These are phyloP conservation scores for Phytomonas serpens DNA, from an alignment of 208 protist species.

Conservation along the genomic window DNA sequence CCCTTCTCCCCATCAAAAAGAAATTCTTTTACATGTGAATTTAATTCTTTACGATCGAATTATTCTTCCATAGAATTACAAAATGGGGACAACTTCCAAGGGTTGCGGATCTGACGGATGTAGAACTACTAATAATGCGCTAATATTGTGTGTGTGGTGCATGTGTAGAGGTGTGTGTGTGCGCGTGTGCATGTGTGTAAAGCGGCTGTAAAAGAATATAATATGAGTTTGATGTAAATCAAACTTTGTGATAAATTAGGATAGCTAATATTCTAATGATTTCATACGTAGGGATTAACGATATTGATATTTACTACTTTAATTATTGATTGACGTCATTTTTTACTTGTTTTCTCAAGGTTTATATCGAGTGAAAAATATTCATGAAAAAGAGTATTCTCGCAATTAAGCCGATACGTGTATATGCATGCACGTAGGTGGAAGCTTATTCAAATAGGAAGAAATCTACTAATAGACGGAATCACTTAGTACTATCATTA, in stretches of 20 bases:
- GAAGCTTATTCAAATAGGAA: background rate
- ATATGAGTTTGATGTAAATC: constrained; percentile 5
- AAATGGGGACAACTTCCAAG: background rate
- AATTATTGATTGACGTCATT: background rate
- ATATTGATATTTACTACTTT: background rate
- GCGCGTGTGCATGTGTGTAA: background rate
- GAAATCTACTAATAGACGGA: background rate
- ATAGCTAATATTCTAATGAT: background rate
- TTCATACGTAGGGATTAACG: background rate
- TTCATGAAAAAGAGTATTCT: background rate
- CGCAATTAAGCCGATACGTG: background rate
- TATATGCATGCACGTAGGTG: background rate
- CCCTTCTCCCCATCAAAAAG: too few species aligned
- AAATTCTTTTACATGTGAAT: background rate
- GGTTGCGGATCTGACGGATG: background rate
- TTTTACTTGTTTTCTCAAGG: background rate
- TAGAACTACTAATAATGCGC: background rate
- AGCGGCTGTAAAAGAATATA: background rate
- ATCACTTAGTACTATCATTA: background rate
- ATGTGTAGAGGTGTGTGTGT: background rate
- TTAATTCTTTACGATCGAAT: background rate
- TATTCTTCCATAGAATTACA: background rate
- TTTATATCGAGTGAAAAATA: background rate
- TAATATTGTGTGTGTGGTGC: background rate
- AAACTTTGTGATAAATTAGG: background rate